Base-by-base conservation (phyloP, 1,284 basidiomycete genomes). In the Sporisorium iseilematis-ciliati region DNA sequence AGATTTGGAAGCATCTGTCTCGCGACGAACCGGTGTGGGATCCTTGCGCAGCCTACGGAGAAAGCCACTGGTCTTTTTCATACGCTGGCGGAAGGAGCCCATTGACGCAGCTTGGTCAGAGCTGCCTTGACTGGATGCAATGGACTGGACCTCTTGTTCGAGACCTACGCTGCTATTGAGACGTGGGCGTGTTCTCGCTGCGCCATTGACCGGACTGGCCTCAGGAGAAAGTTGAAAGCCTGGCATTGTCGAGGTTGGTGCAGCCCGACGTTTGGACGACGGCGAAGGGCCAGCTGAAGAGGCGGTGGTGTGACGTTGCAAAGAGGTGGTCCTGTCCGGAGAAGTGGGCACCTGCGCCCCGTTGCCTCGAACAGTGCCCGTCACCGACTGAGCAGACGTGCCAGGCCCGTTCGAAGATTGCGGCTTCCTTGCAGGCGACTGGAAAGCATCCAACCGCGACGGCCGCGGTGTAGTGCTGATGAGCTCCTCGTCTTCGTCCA, bases 51-150 rank as follows among this genome's bases (percentile, higher is more conserved):
- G 48, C 53, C 68, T 79, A 14, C 68, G 70, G n/a, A 82, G 54
- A 41, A 82, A 81, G 31, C 79, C 78, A 57, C 79, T 79, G 2
- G 81, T 82, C 64, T 82, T 82, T 49, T 82, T 82, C 76, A 82
- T 77, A 18, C 80, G 64, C 33, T 80, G 74, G 18, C 69, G 73
- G 54, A 82, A 80, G 7, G 65, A 50, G 26, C 64, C 75, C 43
- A 48, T 69, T 12, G 59, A 45, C 1, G 43, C 45, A 31, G 50
- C 31, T 16, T 54, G 54, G 12, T 61, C 57, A 12, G 40, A 33
- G 7, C 43, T 45, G 18, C 26, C 26, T 7, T 54, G 20, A 11
- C 46, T n/a, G 7, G 67, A 48, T 12, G 46, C 3, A 14, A 31
- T 18, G 6, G 49, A 33, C n/a, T 63, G 45, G 45, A 75, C 35